Conservation (phyloP, 345 rosid genomes). For the Trapa bicornis region DNA sequence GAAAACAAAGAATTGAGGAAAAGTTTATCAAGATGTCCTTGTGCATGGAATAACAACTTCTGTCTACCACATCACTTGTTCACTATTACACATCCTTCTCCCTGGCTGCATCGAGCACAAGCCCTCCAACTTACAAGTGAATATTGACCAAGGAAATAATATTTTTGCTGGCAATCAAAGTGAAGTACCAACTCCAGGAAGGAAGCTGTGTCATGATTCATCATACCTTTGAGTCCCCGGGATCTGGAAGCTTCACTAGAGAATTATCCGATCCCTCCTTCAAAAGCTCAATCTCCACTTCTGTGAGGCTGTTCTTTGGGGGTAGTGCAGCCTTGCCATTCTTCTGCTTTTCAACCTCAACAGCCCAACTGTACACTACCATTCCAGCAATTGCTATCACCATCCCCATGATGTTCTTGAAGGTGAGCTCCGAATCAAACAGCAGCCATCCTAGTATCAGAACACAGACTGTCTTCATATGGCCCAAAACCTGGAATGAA, state of each 20-base stretch:
- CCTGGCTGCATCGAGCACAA: neutral
- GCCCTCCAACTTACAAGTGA: neutral
- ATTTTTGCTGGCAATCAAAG: neutral
- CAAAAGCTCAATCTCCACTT: slow-evolving; percentile 69
- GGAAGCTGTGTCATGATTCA: neutral
- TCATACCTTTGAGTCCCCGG: slow-evolving; percentile 25
- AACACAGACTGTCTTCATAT: slow-evolving; percentile 94
- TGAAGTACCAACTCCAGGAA: neutral
- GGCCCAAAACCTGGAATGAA: slow-evolving; percentile 92
- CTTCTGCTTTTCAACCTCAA: slow-evolving; percentile 58
- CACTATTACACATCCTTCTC: neutral
- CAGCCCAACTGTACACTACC: slow-evolving; percentile 94
- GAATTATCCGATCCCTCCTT: slow-evolving; percentile 56
- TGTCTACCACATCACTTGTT: neutral
- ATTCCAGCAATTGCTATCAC: slow-evolving; percentile 65
- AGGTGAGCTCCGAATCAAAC: slow-evolving; percentile 71
- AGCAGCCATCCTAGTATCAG: slow-evolving; percentile 84
- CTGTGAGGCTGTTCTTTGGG: slow-evolving; percentile 56
- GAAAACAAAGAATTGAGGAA: neutral
- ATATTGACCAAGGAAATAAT: neutral
- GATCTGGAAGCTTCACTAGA: slow-evolving; percentile 45
- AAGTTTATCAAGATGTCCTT: neutral
- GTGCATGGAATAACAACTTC: neutral
- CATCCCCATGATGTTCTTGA: slow-evolving; percentile 89
- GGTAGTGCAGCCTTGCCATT: slow-evolving; percentile 6